A percentile compares a stretch with the other conserved stretches of the same genome.
Evolutionary conservation across 495 filamentous ascomycete genomes (phyloP).

Genomic region (Aspergillus hancockii): DNA sequence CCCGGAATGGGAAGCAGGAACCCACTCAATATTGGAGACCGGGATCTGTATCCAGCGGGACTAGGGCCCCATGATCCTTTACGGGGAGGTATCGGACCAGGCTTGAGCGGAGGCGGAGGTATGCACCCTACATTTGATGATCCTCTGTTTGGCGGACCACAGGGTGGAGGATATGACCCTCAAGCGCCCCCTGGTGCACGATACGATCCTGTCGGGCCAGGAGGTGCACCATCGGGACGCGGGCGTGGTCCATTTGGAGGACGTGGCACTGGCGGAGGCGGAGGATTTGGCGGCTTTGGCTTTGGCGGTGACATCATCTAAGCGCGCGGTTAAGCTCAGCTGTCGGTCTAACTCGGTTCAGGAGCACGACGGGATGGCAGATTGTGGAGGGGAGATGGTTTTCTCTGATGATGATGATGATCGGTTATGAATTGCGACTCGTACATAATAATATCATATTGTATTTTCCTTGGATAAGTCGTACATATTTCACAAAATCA

Average conservation of each 20-base stretch:
- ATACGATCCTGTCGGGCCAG: conserved; percentile 85
- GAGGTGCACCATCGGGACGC: conserved; percentile 53
- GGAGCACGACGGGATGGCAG: neutral
- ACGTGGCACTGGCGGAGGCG: conserved; percentile 45
- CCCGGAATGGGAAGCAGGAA: conserved; percentile 51
- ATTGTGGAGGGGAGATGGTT: neutral
- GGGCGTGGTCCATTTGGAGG: conserved; percentile 45
- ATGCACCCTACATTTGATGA: conserved; percentile 98
- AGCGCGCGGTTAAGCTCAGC: conserved; percentile 19
- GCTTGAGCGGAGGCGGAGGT: conserved; percentile 63
- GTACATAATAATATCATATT: no score
- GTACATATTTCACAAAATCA: no score
- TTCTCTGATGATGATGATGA: neutral
- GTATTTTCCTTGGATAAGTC: no score
- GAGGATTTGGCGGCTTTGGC: conserved; percentile 59
- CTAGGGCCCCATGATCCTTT: conserved; percentile 84
- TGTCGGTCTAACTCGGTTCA: neutral
- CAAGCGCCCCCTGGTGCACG: conserved; percentile 58
- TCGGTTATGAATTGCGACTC: neutral
- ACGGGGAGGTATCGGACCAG: conserved; percentile 59
- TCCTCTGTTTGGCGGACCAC: conserved; percentile 74
- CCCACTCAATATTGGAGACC: conserved; percentile 70
- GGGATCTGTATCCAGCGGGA: conserved; percentile 86
- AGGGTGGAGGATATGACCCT: conserved; percentile 42
- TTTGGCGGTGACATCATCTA: conserved; percentile 72